Base-by-base conservation (phyloP, 225 moss, liverwort and hornwort species). In the Marchantia paleacea region DNA sequence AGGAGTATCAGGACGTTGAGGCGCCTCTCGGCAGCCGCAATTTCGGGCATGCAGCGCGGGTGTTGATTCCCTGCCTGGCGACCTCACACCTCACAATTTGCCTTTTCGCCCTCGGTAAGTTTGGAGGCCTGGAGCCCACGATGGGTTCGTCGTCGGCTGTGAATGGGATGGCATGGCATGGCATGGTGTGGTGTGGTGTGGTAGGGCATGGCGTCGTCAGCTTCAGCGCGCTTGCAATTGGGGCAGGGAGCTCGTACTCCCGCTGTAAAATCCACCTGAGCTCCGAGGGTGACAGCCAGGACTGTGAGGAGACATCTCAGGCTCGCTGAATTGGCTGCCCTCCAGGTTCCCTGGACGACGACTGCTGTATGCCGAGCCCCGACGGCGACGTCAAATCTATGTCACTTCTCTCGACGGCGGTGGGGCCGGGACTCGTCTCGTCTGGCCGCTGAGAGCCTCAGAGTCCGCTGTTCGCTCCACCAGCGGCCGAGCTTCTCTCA, bases 11-110 rank as follows among this genome's bases (percentile, higher is more conserved):
- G 22, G 19, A 16, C 16, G 62, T 20, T 9, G 24, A 62, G 62
- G 62, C 68, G 5, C 65, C 26, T 12, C 30, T 29, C 15, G 30
- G 10, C 8, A 68, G 30, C 30, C 68, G 29, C 68, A 26, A 14
- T 68, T 68, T 29, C 29, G 68, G 68, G 68, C 68, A 68, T 68
- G 68, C 68, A 68, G 15, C 68, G 29, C 68, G 68, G 30, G 68
- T 13, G 30, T 31, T 68, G 68, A 68, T 68, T 68, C 68, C 30
- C 68, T 68, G 28, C 31, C 68, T 30, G 68, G 68, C 68, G 15
- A 0, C 68, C 68, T 68, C 31, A 16, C 68, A 68, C 68, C 68
- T 68, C 68, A 68, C 68, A 68, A 68, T 68, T 5, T 6, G 68
- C 68, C 68, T 68, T 68, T 68, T 68, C 30, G 15, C 68, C 68